Percentiles rank a stretch among this genome's conserved stretches.
Evolutionary conservation across 495 filamentous ascomycete genomes (phyloP).

Genomic region (Trichoderma virens): DNA sequence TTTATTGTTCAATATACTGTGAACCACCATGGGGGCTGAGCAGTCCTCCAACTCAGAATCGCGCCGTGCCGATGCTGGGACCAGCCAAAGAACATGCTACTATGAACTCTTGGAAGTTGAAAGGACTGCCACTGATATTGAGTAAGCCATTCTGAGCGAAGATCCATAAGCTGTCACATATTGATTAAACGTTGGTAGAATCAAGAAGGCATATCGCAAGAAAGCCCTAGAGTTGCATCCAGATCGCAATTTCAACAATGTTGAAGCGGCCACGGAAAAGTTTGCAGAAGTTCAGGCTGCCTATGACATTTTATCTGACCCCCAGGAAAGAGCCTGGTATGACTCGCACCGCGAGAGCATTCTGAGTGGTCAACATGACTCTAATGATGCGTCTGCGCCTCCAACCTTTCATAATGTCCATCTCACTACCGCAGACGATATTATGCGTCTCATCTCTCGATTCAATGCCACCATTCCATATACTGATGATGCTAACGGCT

Average conservation of each 20-base stretch:
- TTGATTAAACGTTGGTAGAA: constrained; percentile 40
- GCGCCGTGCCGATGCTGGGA: constrained; percentile 15
- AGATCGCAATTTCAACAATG: constrained; percentile 85
- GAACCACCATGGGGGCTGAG: constrained; percentile 62
- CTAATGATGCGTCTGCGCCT: constrained; percentile 28
- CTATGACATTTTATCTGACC: constrained; percentile 90
- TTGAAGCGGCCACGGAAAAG: constrained; percentile 68
- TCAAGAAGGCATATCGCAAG: constrained; percentile 85
- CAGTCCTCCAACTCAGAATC: constrained; percentile 54
- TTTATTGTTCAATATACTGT: not conserved
- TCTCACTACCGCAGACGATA: constrained; percentile 70
- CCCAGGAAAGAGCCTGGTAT: constrained; percentile 95
- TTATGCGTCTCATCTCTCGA: constrained; percentile 62
- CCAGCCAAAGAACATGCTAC: constrained; percentile 64
- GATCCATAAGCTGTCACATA: constrained; percentile 10
- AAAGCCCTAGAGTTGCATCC: constrained; percentile 93
- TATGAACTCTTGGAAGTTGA: constrained; percentile 81
- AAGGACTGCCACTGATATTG: constrained; percentile 66
- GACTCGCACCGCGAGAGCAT: constrained; percentile 87
- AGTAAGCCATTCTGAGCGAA: constrained; percentile 46
- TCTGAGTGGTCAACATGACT: constrained; percentile 52
- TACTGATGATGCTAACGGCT: constrained; percentile 67
- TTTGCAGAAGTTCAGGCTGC: constrained; percentile 91
- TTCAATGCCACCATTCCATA: constrained; percentile 72
- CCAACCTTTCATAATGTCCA: constrained; percentile 55